Base-by-base conservation (phyloP, 1,139 yeast species). In the Debaryomyces robertsiae region DNA sequence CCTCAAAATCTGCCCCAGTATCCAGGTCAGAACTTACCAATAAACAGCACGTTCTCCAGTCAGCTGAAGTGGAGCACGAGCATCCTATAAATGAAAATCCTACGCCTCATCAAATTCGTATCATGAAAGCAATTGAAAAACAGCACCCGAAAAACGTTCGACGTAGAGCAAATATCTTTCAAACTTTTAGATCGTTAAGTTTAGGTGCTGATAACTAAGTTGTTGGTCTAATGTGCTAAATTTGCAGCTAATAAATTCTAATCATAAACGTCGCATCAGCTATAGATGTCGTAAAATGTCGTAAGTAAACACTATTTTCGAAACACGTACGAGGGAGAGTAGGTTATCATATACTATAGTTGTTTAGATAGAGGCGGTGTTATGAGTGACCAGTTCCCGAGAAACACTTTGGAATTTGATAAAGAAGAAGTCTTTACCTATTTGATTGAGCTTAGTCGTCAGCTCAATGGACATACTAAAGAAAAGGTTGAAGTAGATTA, bases 351-450 rank as follows among this genome's bases (percentile, higher is more conserved):
- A 4, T 10, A 25, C 6, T 25, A 10, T 6, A 25, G 9, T 25
- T 5, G 28, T 25, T 9, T 27, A 33, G 17, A 6, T 16, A 16
- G 16, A 25, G 23, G 24, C 17, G 15, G 15, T 15, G 25, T 33
- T 29, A 33, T n/a, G 18, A 33, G 36, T 16, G 36, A 33, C 18
- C 36, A 33, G 25, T 33, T 15, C 30, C 17, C 30, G 24, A 25
- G 16, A 3, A 9, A 17, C n/a, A 15, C 25, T 4, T 13, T 17
- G 34, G 18, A 31, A 4, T 55, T 53, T 41, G 56, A 61, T 32
- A 57, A 57, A 36, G 19, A 52, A 13, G 57, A 51, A 30, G 27
- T 63, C 13, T 59, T 59, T 41, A 55, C 50, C 31, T 62, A 57
- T 42, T 50, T 67, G 27, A 49, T 63, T 14, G 47, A 50, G 18